Base-by-base conservation (phyloP, 163 green algal genomes). In the Coccomyxa subellipsoidea region DNA sequence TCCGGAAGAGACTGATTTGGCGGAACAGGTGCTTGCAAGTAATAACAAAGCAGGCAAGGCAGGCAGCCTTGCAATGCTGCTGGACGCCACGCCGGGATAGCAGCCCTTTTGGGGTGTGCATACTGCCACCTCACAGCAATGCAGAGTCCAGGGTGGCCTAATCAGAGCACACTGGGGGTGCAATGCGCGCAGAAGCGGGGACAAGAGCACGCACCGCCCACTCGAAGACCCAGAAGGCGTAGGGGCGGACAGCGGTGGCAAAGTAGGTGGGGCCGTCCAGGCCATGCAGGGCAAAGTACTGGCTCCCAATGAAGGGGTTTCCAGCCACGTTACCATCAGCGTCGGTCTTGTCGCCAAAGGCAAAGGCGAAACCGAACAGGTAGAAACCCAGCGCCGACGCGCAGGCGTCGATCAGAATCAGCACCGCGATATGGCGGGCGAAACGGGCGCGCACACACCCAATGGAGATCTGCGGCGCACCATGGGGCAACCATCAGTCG, bases 191-290 rank as follows among this genome's bases (percentile, higher is more conserved):
- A n/a, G n/a, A n/a, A n/a, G n/a, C n/a, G n/a, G n/a, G n/a, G n/a
- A n/a, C n/a, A n/a, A n/a, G n/a, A n/a, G 72, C 36, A 78, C 36
- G 66, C 38, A 89, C 85, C 76, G 90, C 87, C 83, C 92, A 97
- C 87, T 97, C 90, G 88, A 97, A 97, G 83, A 97, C 88, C 90
- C 90, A 95, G 34, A 85, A 70, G 27, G 83, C 66, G 66, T 73
- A 73, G 66, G 66, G 66, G 66, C 83, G 84, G 85, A 94, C 32
- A 34, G 29, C 35, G 4, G 25, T 84, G 34, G 75, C 35, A 54
- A 80, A 83, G 70, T 83, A 47, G 34, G 36, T 40, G n/a, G 35
- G 38, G 31, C 80, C 78, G 7, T 76, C 39, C 69, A 93, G 76
- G 23, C 76, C 81, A 54, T 78, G 32, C 81, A 93, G 82, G n/a